Conservation (phyloP, 1,284 basidiomycete species). For the Fistulina hepatica region DNA sequence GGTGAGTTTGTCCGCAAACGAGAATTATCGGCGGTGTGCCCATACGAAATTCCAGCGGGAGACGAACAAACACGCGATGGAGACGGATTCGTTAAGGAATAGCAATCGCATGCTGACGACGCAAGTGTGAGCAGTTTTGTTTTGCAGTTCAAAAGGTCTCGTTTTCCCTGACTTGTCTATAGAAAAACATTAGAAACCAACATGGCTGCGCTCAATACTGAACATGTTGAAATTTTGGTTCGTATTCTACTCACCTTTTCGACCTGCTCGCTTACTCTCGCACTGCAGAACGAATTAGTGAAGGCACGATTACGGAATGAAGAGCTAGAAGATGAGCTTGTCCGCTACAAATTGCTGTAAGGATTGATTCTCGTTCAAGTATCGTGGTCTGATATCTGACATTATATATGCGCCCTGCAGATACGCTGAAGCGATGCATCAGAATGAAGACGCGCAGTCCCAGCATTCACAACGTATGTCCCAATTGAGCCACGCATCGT, state of each 20-base stretch:
- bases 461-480: conserved; percentile 41
- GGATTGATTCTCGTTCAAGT: conserved; percentile 21
- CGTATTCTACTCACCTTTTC: conserved; percentile 17
- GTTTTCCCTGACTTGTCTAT: conserved; percentile 8
- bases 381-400: too few species aligned
- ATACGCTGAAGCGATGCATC: conserved; percentile 83
- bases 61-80: conserved; percentile 59
- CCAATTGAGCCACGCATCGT: too few species aligned
- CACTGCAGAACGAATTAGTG: conserved; percentile 79
- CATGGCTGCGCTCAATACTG: conserved; percentile 67
- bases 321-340: conserved; percentile 83
- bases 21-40: conserved; percentile 16
- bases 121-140: conserved; percentile 56
- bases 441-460: conserved; percentile 69
- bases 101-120: conserved; percentile 66
- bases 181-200: conserved; percentile 73
- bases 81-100: conserved; percentile 72
- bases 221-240: conserved; percentile 70
- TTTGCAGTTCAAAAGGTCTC: conserved; percentile 1
- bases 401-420: conserved; percentile 27
- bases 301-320: conserved; percentile 79
- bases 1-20: conserved; percentile 20
- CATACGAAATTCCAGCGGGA: conserved; percentile 44
- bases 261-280: conserved; percentile 1
- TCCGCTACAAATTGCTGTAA: conserved; percentile 83